Base-by-base conservation (phyloP, 83 land plant species). In the Diphasiastrum complanatum region DNA sequence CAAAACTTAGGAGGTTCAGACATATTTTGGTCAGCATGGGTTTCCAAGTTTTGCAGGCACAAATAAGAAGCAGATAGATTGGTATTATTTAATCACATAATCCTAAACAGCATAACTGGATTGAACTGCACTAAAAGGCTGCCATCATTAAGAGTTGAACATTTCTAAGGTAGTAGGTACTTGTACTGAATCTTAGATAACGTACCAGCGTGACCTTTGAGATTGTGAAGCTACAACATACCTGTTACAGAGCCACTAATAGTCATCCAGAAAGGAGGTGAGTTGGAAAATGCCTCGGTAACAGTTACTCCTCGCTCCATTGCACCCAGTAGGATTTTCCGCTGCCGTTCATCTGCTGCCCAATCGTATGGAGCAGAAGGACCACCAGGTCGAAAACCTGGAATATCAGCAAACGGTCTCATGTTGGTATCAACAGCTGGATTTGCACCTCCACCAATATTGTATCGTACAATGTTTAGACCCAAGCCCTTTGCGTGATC, bases 161-260 rank as follows among this genome's bases (percentile, higher is more conserved):
- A n/a, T n/a, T n/a, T n/a, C n/a, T n/a, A n/a, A n/a, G n/a, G n/a
- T n/a, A n/a, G n/a, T n/a, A n/a, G n/a, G n/a, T n/a, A n/a, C n/a
- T n/a, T n/a, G n/a, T n/a, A n/a, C n/a, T n/a, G n/a, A n/a, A n/a
- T n/a, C n/a, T n/a, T n/a, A n/a, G n/a, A n/a, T n/a, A n/a, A n/a
- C n/a, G n/a, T n/a, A n/a, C n/a, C n/a, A n/a, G n/a, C n/a, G n/a
- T n/a, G n/a, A n/a, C n/a, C n/a, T n/a, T n/a, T n/a, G n/a, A 19
- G 51, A 22, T 16, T 5, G 5, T 49, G 19, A 22, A 16, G 8
- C 5, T 5, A 49, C 19, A 16, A 38, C n/a, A 14, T 22, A 72
- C 75, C 75, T 48, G 75, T 72, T 28, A 72, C 75, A 31, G 75
- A 72, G 8, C 75, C 75, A 66, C 75, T 72, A 16, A 65, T 33